Evolutionary conservation across 164 flowering plant genomes (phyloP).

Genomic region (Paratinospora sagittata): DNA sequence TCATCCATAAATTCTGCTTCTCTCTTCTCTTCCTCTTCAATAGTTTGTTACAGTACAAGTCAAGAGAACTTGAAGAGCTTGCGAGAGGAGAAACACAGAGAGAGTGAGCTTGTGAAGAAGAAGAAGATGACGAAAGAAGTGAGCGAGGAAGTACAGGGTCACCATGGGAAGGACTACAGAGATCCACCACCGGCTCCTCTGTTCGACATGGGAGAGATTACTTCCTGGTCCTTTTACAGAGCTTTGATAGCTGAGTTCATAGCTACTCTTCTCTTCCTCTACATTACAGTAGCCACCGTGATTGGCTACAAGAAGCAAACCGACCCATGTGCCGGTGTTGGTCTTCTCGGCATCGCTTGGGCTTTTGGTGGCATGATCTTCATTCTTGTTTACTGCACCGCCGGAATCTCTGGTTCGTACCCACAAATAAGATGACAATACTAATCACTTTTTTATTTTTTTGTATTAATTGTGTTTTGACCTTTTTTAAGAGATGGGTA

Average conservation of each 20-base stretch:
- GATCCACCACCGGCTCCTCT: constrained; percentile 48
- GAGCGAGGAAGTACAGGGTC: constrained; percentile 20
- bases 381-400: no score
- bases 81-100: no score
- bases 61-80: no score
- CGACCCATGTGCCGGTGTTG: constrained; percentile 27
- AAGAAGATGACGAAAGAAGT: no score
- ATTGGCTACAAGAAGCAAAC: constrained; percentile 28
- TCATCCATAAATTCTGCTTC: no score
- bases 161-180: constrained; percentile 31
- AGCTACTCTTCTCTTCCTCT: constrained; percentile 35
- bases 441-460: background rate
- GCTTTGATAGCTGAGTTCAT: constrained; percentile 34
- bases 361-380: constrained; percentile 45
- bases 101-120: no score
- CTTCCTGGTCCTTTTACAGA: constrained; percentile 39
- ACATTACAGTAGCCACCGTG: constrained; percentile 34
- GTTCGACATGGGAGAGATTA: constrained; percentile 30
- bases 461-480: background rate
- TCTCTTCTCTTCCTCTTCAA: no score
- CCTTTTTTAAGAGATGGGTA: background rate
- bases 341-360: constrained; percentile 41
- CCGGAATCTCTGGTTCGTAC: constrained; percentile 33
- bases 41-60: no score
- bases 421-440: background rate